Base-by-base conservation (phyloP, 1,284 basidiomycete species). In the Moniliophthora roreri region DNA sequence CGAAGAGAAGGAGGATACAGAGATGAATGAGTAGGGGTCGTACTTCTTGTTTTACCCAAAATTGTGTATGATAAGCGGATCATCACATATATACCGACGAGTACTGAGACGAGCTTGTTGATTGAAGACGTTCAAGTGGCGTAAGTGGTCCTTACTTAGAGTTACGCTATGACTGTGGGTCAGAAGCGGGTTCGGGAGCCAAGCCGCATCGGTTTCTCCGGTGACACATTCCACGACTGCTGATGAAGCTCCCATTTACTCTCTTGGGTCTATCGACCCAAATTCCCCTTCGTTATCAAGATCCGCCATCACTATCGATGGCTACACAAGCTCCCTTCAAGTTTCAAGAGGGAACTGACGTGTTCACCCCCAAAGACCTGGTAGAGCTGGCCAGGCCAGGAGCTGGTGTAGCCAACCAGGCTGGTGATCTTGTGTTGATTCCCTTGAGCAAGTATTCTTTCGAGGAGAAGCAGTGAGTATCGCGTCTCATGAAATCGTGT, bases 351-450 rank as follows among this genome's bases (percentile, higher is more conserved):
- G 81, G 76, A 1, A 57, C 72, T 2, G 76, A 81, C 61, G 68
- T 84, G 40, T 84, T 93, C 68, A 79, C 85, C 2, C 89, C 91
- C 0, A 78, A 80, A 62, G 84, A 93, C 62, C 76, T 94, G 68
- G 74, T 93, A 28, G 66, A 81, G 55, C 77, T 95, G 11, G 85
- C 84, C 1, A 76, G 93, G 42, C 88, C 93, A 0, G 82, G 83
- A 1, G 63, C 69, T 1, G 87, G 87, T 0, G 68, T 86, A 9
- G 79, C 88, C 15, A 92, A 89, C 48, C 70, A 73, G 15, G 71
- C 72, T 0, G 89, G 90, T 4, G 81, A 85, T 62, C 72, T 89
- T 50, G 84, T 83, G 4, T 64, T 94, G 48, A 78, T 89, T 24
- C 73, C 87, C 1, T 76, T 87, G 59, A 84, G 82, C 68, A 78